Evolutionary conservation across 2,329 filamentous ascomycete species (phyloP), one percentile per base, ranked within the genome.

Genomic region (Chrysosporium keratinophilum): DNA sequence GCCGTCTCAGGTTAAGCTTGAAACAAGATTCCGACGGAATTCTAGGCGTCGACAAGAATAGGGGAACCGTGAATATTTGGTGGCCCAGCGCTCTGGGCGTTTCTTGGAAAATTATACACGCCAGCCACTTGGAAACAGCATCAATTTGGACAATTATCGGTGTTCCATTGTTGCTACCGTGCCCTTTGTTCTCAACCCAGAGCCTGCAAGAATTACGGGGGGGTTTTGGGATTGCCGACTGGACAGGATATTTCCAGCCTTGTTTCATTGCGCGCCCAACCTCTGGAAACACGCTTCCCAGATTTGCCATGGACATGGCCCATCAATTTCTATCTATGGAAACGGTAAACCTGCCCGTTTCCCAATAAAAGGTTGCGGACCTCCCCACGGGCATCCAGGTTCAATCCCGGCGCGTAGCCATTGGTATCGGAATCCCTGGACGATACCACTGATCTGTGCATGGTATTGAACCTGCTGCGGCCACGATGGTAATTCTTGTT

Each of bases 1-100:
- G 23, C 46, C 15, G 46, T 49, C 46, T 49, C 46, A 49, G 46
- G 34, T 40, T 40, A 11, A 41, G 34, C 17, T 49, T 49, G 46
- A 49, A 49, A 49, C 46, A 31, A 19, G 15, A 23, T 12, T 41
- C 9, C 28, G 35, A 28, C 7, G 7, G 23, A 28, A 28, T 28
- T 7, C 23, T 46, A 23, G 43, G 17, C 43, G 12, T 5, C 1
- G 34, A 31, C 15, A 44, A 17, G 14, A 40, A 15, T 45, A 48
- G 39, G 46, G 46, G 46, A 28, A 35, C 35, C n/a, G n/a, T n/a
- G n/a, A n/a, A n/a, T n/a, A 40, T 40, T 14, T 35, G 31, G 33
- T 34, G 17, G 11, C 34, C 45, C 20, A 17, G 33, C 45, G 17
- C 33, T 28, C 45, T n/a, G 33, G 34, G 17, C 28, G 20, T 33